These are phyloP conservation scores for Effrenium voratum DNA, from an alignment of 73 alveolate genomes.

Conservation along the genomic window DNA sequence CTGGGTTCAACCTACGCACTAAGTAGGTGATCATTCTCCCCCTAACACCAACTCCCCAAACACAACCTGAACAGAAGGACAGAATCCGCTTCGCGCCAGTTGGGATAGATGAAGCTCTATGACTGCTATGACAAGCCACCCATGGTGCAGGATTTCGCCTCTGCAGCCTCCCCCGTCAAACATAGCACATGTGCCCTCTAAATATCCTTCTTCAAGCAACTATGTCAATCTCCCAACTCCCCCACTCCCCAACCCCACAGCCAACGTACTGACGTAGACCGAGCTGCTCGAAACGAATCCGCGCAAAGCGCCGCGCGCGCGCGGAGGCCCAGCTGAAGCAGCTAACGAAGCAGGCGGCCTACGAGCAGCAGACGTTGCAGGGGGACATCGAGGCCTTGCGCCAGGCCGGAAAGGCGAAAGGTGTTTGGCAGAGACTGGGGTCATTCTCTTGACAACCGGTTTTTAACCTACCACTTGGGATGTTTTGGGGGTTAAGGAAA, in stretches of 20 bases:
- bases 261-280: neutral
- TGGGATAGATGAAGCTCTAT: neutral
- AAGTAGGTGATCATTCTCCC: no score
- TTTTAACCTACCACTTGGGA: no score
- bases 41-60: no score
- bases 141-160: neutral
- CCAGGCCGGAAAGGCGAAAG: neutral
- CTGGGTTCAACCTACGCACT: no score
- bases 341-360: neutral
- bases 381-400: slow-evolving; percentile 28
- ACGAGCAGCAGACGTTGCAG: slow-evolving; percentile 8
- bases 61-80: no score
- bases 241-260: neutral
- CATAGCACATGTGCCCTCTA: neutral
- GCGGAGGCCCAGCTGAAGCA: slow-evolving; percentile 25
- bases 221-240: neutral
- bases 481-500: no score
- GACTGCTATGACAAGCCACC: neutral
- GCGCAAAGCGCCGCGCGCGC: neutral
- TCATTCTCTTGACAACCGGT: no score
- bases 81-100: no score
- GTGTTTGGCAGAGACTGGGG: no score
- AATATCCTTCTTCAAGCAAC: neutral
- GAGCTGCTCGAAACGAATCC: neutral
- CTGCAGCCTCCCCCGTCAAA: neutral